A percentile compares a stretch with the other conserved stretches of the same genome.
phyloP scores from a whole-genome alignment of 1,139 yeast genomes.

The Pichia cactophila region DNA sequence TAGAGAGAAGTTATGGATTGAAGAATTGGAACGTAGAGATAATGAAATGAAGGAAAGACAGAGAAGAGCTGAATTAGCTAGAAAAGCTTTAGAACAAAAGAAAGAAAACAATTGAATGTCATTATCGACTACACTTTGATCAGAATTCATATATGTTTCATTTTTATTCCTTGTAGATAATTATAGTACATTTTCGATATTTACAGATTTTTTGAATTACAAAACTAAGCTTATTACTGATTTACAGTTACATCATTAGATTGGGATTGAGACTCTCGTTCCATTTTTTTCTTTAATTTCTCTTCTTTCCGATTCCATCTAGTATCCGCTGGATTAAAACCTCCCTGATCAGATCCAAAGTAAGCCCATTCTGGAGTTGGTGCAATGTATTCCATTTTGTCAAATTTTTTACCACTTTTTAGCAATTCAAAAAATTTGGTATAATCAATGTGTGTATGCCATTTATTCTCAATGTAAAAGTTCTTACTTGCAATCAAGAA shows the following conservation, averaged over 20 bases:
- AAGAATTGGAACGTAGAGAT: conserved; percentile 84
- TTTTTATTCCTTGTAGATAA: not conserved
- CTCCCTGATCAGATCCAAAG: conserved; percentile 80
- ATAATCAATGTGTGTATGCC: conserved; percentile 91
- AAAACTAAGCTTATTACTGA: too few species aligned
- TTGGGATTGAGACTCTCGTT: conserved; percentile 30
- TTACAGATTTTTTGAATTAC: not conserved
- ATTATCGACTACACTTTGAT: not conserved
- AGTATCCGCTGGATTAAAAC: conserved; percentile 82
- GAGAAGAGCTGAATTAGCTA: conserved; percentile 43
- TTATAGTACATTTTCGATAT: not conserved
- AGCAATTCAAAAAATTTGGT: conserved; percentile 65
- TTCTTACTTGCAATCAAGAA: conserved; percentile 71
- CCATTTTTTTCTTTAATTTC: conserved; percentile 40
- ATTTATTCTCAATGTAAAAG: conserved; percentile 61
- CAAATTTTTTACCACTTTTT: conserved; percentile 56
- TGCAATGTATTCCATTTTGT: conserved; percentile 70
- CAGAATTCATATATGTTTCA: not conserved
- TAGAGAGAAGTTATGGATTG: conserved; percentile 84
- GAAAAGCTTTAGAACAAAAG: conserved; percentile 18
- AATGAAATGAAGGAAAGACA: conserved; percentile 60
- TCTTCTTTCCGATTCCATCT: conserved; percentile 63
- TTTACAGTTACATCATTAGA: not conserved
- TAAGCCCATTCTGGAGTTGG: conserved; percentile 89
- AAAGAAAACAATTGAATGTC: not conserved